phyloP scores from a whole-genome alignment of 192 early-diverging fungal genomes.

The Gaertneriomyces semiglobifer region DNA sequence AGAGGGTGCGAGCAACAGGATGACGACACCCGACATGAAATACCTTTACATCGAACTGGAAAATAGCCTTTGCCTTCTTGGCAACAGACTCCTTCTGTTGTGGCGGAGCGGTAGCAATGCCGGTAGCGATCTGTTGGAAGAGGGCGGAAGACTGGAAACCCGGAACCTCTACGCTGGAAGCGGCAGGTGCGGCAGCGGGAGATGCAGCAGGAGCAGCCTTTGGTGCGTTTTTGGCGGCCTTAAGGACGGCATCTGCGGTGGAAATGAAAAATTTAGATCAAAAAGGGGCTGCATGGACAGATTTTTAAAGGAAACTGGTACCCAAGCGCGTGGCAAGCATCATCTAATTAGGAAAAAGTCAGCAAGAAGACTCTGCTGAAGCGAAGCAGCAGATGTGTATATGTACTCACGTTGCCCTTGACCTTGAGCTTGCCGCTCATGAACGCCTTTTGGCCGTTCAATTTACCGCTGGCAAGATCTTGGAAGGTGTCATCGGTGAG shows the following conservation, averaged over 20 bases:
- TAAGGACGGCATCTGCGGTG: conserved; percentile 35
- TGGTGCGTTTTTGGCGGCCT: conserved; percentile 31
- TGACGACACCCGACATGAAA: not conserved
- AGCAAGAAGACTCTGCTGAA: not conserved
- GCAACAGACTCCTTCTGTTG: conserved; percentile 55
- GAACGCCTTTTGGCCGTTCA: conserved; percentile 49
- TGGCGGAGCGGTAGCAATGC: conserved; percentile 47
- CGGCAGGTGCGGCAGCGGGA: conserved; percentile 14
- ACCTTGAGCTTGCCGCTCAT: conserved; percentile 49
- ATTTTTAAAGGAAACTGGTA: not conserved
- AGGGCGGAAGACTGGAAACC: conserved; percentile 73
- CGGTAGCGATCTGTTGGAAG: conserved; percentile 62
- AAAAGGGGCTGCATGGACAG: too few species aligned
- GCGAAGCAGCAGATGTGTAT: not conserved
- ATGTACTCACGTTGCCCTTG: conserved; percentile 38
- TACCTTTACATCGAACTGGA: conserved; percentile 43
- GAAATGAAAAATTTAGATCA: too few species aligned
- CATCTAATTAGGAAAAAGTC: conserved; percentile 4
- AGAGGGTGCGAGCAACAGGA: not conserved
- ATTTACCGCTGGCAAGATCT: conserved; percentile 44
- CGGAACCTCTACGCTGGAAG: conserved; percentile 42
- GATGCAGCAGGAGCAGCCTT: conserved; percentile 15
- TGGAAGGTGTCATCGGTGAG: conserved; percentile 41
- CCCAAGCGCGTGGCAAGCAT: conserved; percentile 33
- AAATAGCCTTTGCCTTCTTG: conserved; percentile 67